Evolutionary conservation across 371 early-diverging fungal genomes (phyloP).

Genomic region (Synchytrium microbalum): DNA sequence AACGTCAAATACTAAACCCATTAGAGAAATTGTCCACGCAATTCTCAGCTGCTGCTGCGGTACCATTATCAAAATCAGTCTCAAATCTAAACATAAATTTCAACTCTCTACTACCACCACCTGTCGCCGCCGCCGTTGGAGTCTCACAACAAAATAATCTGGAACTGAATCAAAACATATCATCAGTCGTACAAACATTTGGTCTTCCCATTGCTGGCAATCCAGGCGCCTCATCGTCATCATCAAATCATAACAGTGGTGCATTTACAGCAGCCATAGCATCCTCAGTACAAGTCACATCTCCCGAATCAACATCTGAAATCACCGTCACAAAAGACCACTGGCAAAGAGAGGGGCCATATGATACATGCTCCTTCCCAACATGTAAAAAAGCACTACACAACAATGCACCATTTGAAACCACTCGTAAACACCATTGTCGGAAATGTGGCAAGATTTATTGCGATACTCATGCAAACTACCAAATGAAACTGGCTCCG

Average conservation of each 20-base stretch:
- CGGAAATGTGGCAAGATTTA: constrained; percentile 63
- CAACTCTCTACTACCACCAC: constrained; percentile 9
- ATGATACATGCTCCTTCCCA: constrained; percentile 7
- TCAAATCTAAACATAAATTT: constrained; percentile 1
- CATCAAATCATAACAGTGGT: not conserved
- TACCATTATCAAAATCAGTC: constrained; percentile 10
- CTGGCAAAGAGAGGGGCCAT: constrained; percentile 11
- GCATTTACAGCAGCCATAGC: not conserved
- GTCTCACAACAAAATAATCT: not conserved
- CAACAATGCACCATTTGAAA: constrained; percentile 15
- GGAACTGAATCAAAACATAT: not conserved
- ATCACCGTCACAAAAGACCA: constrained; percentile 1
- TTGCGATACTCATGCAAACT: constrained; percentile 63
- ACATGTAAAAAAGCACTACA: constrained; percentile 11
- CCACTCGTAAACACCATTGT: constrained; percentile 14
- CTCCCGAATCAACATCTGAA: not conserved
- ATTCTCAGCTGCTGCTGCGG: constrained; percentile 6
- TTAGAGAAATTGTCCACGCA: constrained; percentile 8
- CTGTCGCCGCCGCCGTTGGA: not conserved
- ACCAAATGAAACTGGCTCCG: constrained; percentile 55
- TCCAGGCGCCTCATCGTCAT: not conserved
- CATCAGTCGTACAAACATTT: not conserved
- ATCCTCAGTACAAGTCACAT: not conserved
- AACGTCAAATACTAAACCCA: constrained; percentile 12
- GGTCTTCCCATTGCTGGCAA: not conserved